Conservation (phyloP, 139 green algal genomes). For the Tetraselmis striata region DNA sequence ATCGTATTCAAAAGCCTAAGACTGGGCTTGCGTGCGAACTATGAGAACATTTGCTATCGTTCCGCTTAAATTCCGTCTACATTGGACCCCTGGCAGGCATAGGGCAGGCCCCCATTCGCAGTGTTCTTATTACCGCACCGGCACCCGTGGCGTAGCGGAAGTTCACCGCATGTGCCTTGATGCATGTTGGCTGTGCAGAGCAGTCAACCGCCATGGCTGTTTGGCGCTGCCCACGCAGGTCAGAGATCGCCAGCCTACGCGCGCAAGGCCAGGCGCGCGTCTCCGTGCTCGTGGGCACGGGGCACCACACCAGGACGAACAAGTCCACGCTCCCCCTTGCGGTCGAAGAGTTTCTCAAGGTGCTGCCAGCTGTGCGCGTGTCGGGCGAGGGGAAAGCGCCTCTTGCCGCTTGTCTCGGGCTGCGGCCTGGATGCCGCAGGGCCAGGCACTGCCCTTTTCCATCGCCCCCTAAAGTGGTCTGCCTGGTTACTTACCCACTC, state of each 20-base stretch:
- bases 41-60: too few species aligned
- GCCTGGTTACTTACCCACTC: neutral
- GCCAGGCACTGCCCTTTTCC: neutral
- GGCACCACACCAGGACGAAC: conserved; percentile 51
- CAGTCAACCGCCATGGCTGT: too few species aligned
- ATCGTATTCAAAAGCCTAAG: too few species aligned
- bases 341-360: neutral
- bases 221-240: too few species aligned
- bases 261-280: neutral
- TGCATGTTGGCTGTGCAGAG: too few species aligned
- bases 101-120: too few species aligned
- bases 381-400: neutral
- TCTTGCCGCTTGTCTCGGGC: neutral
- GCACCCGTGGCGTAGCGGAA: too few species aligned
- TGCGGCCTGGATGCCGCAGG: neutral
- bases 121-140: too few species aligned
- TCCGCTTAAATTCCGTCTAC: too few species aligned
- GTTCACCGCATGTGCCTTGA: too few species aligned
- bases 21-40: too few species aligned
- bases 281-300: conserved; percentile 50
- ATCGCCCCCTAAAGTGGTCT: neutral
- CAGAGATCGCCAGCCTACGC: neutral
- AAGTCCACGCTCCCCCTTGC: neutral
- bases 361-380: neutral
- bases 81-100: too few species aligned